Evolutionary conservation across 805 yeast genomes (phyloP).

Genomic region (Metschnikowia cerradonensis): DNA sequence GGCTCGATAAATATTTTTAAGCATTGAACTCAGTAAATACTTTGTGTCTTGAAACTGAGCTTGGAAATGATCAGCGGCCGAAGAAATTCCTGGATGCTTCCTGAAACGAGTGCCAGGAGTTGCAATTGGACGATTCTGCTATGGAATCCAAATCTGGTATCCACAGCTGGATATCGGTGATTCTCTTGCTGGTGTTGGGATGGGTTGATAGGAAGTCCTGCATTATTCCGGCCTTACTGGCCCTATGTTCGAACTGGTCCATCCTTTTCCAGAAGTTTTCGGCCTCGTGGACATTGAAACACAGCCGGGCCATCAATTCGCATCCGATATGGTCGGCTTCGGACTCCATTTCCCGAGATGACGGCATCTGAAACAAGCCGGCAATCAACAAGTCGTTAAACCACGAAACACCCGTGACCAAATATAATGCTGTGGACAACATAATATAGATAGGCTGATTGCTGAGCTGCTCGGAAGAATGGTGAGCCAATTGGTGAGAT

Average conservation of each 20-base stretch:
- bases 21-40: too few relatives aligned
- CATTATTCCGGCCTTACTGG: conserved; percentile 21
- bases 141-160: conserved; percentile 51
- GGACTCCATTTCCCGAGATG: conserved; percentile 88
- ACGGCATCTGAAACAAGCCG: conserved; percentile 68
- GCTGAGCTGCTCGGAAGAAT: conserved; percentile 78
- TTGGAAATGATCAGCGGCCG: neutral
- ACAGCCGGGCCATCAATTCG: conserved; percentile 85
- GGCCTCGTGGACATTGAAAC: conserved; percentile 76
- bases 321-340: conserved; percentile 96
- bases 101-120: conserved; percentile 14
- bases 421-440: conserved; percentile 49
- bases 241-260: conserved; percentile 39
- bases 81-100: conserved; percentile 16
- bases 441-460: conserved; percentile 66
- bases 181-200: conserved; percentile 77
- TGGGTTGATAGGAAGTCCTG: conserved; percentile 80
- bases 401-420: conserved; percentile 55
- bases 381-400: conserved; percentile 51
- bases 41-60: too few relatives aligned
- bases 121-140: conserved; percentile 41
- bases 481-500: conserved; percentile 92
- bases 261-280: conserved; percentile 79
- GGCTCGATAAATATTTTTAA: too few relatives aligned
- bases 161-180: conserved; percentile 65